Evolutionary conservation across 2,329 filamentous ascomycete genomes (phyloP).

Genomic region (Phaeosphaeria sp.): DNA sequence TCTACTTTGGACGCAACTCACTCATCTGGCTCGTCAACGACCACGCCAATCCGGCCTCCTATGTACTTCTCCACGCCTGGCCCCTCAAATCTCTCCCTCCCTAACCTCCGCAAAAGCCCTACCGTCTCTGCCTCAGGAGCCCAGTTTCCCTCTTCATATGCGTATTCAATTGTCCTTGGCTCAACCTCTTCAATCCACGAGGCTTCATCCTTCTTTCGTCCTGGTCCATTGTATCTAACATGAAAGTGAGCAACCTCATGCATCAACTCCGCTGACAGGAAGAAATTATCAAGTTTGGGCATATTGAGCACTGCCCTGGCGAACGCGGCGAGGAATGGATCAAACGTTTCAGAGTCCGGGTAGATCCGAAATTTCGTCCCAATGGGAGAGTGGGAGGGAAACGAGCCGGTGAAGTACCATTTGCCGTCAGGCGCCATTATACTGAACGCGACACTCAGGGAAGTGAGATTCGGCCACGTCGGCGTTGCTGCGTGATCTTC

Average conservation of each 20-base stretch:
- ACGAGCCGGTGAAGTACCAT: background rate
- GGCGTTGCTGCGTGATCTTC: background rate
- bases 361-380: slow-evolving; percentile 12
- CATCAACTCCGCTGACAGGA: background rate
- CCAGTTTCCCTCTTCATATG: too few species aligned
- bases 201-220: background rate
- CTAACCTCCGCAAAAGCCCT: too few species aligned
- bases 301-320: slow-evolving; percentile 22
- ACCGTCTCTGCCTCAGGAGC: too few species aligned
- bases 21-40: too few species aligned
- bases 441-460: background rate
- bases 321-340: slow-evolving; percentile 22
- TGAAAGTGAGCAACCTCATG: background rate
- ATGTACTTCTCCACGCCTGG: too few species aligned
- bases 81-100: too few species aligned
- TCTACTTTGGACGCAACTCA: too few species aligned
- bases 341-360: slow-evolving; percentile 16
- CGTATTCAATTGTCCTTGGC: too few species aligned
- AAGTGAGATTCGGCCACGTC: background rate
- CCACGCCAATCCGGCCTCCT: too few species aligned
- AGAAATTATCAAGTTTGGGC: slow-evolving; percentile 14
- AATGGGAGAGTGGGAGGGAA: background rate
- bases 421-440: background rate
- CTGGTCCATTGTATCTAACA: background rate
- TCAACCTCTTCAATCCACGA: too few species aligned